These are phyloP conservation scores for Starmerella stellata DNA, from an alignment of 805 yeast genomes.

Conservation along the genomic window DNA sequence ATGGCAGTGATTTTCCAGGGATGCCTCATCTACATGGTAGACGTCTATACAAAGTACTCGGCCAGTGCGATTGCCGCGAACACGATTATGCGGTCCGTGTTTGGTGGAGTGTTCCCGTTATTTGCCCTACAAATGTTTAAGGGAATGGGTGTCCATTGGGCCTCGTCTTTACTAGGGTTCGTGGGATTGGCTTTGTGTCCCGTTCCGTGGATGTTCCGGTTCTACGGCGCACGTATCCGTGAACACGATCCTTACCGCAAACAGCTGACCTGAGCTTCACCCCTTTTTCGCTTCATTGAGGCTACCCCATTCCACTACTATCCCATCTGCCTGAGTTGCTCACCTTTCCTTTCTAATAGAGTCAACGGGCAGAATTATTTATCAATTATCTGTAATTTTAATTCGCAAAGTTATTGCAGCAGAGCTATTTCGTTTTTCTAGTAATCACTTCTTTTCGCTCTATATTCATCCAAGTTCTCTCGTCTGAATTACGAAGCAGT, in stretches of 20 bases:
- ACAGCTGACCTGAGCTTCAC: background rate
- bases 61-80: constrained; percentile 50
- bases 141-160: constrained; percentile 36
- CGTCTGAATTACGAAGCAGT: too few relatives aligned
- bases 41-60: constrained; percentile 38
- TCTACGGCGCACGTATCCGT: constrained; percentile 27
- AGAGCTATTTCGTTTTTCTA: too few relatives aligned
- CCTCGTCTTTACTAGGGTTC: constrained; percentile 33
- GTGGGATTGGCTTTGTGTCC: constrained; percentile 28
- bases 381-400: too few relatives aligned
- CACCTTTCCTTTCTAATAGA: too few relatives aligned
- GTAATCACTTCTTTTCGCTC: too few relatives aligned
- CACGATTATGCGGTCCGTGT: constrained; percentile 37
- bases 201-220: constrained; percentile 36
- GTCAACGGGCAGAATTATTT: too few relatives aligned
- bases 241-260: constrained; percentile 10
- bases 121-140: constrained; percentile 44
- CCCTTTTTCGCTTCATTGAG: too few relatives aligned
- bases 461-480: too few relatives aligned
- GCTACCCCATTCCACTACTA: too few relatives aligned
- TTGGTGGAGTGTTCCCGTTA: constrained; percentile 46
- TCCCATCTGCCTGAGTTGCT: too few relatives aligned
- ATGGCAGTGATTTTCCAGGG: constrained; percentile 41
- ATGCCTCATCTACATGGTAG: constrained; percentile 41
- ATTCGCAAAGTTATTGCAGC: too few relatives aligned